Evolutionary conservation across 495 filamentous ascomycete genomes (phyloP).

Genomic region (Astrocystis sublimbata): DNA sequence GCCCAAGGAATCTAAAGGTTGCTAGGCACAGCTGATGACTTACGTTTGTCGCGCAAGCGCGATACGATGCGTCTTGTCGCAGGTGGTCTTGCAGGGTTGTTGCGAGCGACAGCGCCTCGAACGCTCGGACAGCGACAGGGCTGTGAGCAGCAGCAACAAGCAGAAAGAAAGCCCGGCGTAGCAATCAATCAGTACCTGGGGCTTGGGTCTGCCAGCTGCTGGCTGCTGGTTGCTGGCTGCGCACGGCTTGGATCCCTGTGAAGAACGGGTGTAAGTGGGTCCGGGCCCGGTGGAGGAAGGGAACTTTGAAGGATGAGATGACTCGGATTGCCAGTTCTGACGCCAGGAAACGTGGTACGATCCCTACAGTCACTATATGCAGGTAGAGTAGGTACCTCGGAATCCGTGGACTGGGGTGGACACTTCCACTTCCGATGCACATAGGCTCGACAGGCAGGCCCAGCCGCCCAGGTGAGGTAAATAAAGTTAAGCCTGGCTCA

Average conservation of each 20-base stretch:
- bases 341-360: background rate
- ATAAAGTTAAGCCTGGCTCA: too few species aligned
- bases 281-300: background rate
- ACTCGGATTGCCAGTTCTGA: too few species aligned
- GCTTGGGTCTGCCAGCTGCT: constrained; percentile 5
- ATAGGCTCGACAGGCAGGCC: too few species aligned
- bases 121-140: too few species aligned
- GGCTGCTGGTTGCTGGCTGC: background rate
- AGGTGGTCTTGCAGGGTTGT: background rate
- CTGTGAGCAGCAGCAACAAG: too few species aligned
- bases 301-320: too few species aligned
- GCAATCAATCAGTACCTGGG: too few species aligned
- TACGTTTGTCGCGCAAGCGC: background rate
- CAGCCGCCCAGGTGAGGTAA: too few species aligned
- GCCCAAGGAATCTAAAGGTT: constrained; percentile 14
- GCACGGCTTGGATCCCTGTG: background rate
- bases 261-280: background rate
- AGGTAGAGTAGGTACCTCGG: background rate
- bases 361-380: background rate
- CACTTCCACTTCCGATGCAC: too few species aligned
- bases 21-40: constrained; percentile 1
- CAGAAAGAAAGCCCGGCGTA: background rate
- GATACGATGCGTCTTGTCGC: too few species aligned
- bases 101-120: background rate
- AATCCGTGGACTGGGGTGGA: background rate